A percentile compares a stretch with the other conserved stretches of the same genome.
Conservation (phyloP, 441 rosid species). For the Gossypium schwendimanii region DNA sequence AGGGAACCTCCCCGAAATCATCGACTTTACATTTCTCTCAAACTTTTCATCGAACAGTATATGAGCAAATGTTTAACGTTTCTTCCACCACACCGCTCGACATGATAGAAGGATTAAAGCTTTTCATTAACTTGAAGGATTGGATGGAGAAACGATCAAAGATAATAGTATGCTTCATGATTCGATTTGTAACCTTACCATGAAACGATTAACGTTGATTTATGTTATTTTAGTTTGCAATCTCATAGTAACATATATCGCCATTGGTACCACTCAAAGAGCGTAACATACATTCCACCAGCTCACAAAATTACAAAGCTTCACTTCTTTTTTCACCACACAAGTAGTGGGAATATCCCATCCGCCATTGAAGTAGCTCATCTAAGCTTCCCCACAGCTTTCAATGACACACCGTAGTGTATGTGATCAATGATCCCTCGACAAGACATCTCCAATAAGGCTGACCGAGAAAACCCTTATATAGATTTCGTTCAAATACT, state of each 20-base stretch:
- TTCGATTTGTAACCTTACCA: too few species aligned
- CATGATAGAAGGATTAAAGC: too few species aligned
- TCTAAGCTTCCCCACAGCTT: not conserved
- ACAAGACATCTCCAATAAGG: not conserved
- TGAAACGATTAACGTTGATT: not conserved
- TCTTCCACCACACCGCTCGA: too few species aligned
- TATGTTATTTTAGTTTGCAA: not conserved
- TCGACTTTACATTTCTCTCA: not conserved
- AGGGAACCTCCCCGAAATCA: not conserved
- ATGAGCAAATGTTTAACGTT: too few species aligned
- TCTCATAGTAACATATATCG: not conserved
- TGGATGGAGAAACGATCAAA: too few species aligned
- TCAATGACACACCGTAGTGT: not conserved
- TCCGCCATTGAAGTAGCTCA: not conserved
- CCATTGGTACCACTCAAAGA: not conserved
- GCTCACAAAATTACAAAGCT: not conserved
- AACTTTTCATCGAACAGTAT: not conserved
- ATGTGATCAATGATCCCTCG: not conserved
- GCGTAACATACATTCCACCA: not conserved
- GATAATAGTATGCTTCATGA: too few species aligned
- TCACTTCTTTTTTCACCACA: not conserved
- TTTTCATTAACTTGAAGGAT: too few species aligned
- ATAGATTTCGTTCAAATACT: too few species aligned
- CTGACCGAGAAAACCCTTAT: not conserved
- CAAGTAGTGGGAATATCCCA: not conserved